Base-by-base conservation (phyloP, 352 stramenopile species). In the Pythium insidiosum region DNA sequence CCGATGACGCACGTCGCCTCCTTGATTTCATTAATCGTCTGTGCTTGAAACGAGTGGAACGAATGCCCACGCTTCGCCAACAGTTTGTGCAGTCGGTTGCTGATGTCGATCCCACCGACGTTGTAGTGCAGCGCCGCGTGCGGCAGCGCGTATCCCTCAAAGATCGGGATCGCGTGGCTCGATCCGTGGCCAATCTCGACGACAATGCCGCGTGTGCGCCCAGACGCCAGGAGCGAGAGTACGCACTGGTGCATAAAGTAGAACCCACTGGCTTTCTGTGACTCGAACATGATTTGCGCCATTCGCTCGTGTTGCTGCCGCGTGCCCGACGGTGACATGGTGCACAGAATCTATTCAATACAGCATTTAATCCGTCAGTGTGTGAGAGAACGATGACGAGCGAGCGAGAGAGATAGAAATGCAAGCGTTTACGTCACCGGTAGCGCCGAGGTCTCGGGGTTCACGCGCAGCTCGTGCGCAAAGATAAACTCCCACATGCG, bases 21-120 rank as follows among this genome's bases (percentile, higher is more conserved):
- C 45, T 96, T 96, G 55, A 96, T 90, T 21, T 84, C 76, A 47
- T 86, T 61, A 33, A 95, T 86, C 5, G 79, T 88, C 19, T 89
- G 72, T 5, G 63, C 47, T 23, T 85, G 66, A 34, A 87, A 74
- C 11, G 70, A 69, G 38, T 87, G 73, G 24, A 88, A 82, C 26
- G 76, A 69, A 43, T 87, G 66, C 15, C 73, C 76, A 12, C 71
- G 61, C 36, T 86, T 84, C 6, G 63, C 65, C 15, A 95, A 55
- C 9, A 89, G 43, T 38, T 84, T 64, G 47, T 88, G 68, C 41
- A 93, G 56, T 15, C 73, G 70, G 18, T 82, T 53, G 33, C 73
- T 90, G 43, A 94, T 74, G 49, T 94, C 83, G 29, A 84, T 58
- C 1, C 83, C 81, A 22, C 73, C 83, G 5, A 81, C 65, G 13